Conservation (phyloP, 768 basidiomycete genomes). For the Gautieria morchelliformis region DNA sequence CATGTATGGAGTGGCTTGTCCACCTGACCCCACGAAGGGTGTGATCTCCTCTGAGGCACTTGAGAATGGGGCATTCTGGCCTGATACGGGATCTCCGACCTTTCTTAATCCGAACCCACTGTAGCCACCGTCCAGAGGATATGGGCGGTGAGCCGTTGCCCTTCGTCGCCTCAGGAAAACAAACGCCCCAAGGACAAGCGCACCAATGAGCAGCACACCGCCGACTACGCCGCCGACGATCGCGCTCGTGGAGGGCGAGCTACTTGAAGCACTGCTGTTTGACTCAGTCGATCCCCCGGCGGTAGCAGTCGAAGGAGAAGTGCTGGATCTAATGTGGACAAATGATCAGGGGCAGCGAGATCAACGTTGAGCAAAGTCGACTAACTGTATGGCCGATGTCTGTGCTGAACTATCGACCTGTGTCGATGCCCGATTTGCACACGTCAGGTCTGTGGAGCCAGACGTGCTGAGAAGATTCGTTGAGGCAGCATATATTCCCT, state of each 20-base stretch:
- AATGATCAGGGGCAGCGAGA: not conserved
- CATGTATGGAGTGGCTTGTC: not conserved
- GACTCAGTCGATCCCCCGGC: no score
- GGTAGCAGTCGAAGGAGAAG: no score
- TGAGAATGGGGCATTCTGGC: no score
- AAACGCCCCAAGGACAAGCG: conserved; percentile 17
- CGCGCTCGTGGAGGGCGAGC: not conserved
- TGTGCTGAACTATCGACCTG: conserved; percentile 18
- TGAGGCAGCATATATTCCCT: conserved; percentile 10
- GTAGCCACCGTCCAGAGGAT: no score
- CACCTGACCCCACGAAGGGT: not conserved
- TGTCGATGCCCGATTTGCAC: conserved; percentile 22
- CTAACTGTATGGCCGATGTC: not conserved
- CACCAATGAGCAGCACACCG: conserved; percentile 19
- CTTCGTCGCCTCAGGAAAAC: conserved; percentile 14
- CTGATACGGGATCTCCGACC: not conserved
- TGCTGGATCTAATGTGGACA: no score
- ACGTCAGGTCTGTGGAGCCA: conserved; percentile 23
- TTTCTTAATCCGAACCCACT: not conserved
- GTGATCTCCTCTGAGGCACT: not conserved
- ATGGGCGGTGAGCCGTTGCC: not conserved
- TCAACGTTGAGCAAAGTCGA: not conserved
- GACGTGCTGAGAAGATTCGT: conserved; percentile 13
- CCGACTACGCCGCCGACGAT: conserved; percentile 24
- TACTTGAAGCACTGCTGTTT: no score